Evolutionary conservation across 495 filamentous ascomycete species (phyloP).

Genomic region (Penicillium goetzii): DNA sequence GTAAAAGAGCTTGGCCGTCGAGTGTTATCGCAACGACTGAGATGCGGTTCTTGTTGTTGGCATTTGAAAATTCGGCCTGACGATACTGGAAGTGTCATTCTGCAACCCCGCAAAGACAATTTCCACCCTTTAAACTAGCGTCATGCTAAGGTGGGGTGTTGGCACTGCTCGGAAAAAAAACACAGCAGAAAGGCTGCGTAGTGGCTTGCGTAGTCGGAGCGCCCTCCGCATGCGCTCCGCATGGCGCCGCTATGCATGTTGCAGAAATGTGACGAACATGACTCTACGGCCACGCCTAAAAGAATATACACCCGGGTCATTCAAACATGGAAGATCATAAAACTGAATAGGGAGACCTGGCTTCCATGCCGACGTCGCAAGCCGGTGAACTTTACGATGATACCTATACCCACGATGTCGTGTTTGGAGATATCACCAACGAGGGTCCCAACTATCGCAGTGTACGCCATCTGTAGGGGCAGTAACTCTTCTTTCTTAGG

Average conservation of each 20-base stretch:
- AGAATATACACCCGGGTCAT: too few relatives aligned
- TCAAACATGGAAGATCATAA: too few relatives aligned
- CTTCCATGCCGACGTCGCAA: too few relatives aligned
- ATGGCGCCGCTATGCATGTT: conserved; percentile 11
- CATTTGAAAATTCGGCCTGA: neutral
- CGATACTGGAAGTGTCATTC: conserved; percentile 1
- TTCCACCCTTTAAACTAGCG: conserved; percentile 3
- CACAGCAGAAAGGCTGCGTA: neutral
- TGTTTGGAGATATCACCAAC: too few relatives aligned
- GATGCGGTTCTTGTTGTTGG: neutral
- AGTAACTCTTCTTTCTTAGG: too few relatives aligned
- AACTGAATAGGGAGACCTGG: too few relatives aligned
- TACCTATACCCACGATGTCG: too few relatives aligned
- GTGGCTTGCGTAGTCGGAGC: conserved; percentile 14
- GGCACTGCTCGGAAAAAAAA: neutral
- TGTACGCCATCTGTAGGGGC: too few relatives aligned
- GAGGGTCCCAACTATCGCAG: too few relatives aligned
- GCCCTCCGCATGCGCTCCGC: conserved; percentile 12
- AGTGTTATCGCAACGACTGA: neutral
- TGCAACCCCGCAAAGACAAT: conserved; percentile 5
- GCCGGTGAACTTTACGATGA: too few relatives aligned
- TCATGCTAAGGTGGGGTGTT: neutral
- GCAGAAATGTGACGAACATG: conserved; percentile 13
- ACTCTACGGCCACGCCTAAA: too few relatives aligned
- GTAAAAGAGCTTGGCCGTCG: neutral